Evolutionary conservation across 306 rosid species (phyloP), one percentile per base, ranked within the genome.

Genomic region (Mimosa pudica): DNA sequence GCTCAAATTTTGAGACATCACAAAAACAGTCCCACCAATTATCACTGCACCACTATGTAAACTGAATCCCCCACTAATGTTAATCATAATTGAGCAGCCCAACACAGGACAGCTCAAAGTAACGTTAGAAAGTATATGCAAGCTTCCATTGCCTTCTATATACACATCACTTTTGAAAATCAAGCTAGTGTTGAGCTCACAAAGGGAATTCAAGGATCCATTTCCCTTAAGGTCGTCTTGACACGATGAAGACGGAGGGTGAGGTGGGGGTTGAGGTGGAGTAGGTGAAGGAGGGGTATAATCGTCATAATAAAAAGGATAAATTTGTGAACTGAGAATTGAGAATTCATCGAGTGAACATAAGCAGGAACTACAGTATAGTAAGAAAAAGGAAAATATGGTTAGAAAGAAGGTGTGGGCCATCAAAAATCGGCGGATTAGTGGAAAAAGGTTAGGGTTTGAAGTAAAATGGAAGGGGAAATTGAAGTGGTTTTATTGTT

Each of bases 241-340:
- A 79, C 98, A 95, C 5, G 89, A 73, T 36, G 89, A 84, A 7
- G 98, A 90, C 3, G 99, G 97, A 11, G 90, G 99, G 69, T 85
- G 96, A 48, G 98, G 97, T 68, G 87, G 87, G 45, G 92, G 93
- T 6, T 92, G 85, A 2, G 97, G 94, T 0, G 93, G 92, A 0
- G 97, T 96, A 6, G 98, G 98, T 10, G 98, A 66, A 13, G 98
- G 99, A 3, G 97, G 98, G 6, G 88, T 46, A 75, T 95, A 95
- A 85, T 92, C 98, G 24, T 89, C 86, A 4, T 88, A 88, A 4
- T 88, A 88, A 33, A 92, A 71, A 0, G 81, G 73, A 62, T 91
- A 85, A 51, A 85, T 58, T 20, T 87, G 88, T 4, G 81, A 88
- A 61, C 73, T 83, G 17, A 70, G n/a, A 73, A 87, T 90, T 10